phyloP scores from a whole-genome alignment of 257 asterid species.

The Plectranthus barbatus region DNA sequence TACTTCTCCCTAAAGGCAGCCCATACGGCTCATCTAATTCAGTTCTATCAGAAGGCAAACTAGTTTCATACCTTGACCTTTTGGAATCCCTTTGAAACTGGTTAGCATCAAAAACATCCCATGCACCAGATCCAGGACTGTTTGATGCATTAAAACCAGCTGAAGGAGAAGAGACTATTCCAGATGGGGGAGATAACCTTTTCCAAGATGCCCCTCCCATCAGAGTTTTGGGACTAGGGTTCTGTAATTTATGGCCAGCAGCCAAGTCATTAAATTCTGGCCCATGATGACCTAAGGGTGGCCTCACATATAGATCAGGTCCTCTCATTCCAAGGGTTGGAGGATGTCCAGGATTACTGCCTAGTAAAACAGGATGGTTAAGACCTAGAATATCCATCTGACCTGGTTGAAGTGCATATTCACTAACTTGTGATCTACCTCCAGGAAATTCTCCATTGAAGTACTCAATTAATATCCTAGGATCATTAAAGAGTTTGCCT shows the following conservation, averaged over 20 bases:
- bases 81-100: conserved; percentile 73
- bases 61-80: conserved; percentile 62
- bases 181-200: conserved; percentile 66
- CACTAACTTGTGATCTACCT: conserved; percentile 39
- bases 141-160: conserved; percentile 34
- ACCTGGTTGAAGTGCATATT: conserved; percentile 47
- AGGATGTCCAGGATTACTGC: conserved; percentile 37
- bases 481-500: conserved; percentile 87
- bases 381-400: conserved; percentile 60
- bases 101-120: conserved; percentile 64
- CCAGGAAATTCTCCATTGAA: conserved; percentile 64
- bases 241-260: conserved; percentile 36
- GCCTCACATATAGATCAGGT: conserved; percentile 43
- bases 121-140: conserved; percentile 47
- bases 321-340: conserved; percentile 50
- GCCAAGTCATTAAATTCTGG: conserved; percentile 39
- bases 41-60: conserved; percentile 36
- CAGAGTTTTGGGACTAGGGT: conserved; percentile 35
- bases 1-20: conserved; percentile 22
- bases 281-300: conserved; percentile 49
- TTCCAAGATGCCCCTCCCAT: conserved; percentile 72
- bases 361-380: conserved; percentile 41
- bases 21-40: conserved; percentile 46
- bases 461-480: conserved; percentile 71
- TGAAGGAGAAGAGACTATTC: conserved; percentile 53